Evolutionary conservation across 2,329 filamentous ascomycete species (phyloP).

Genomic region (Diaporthe nobilis): DNA sequence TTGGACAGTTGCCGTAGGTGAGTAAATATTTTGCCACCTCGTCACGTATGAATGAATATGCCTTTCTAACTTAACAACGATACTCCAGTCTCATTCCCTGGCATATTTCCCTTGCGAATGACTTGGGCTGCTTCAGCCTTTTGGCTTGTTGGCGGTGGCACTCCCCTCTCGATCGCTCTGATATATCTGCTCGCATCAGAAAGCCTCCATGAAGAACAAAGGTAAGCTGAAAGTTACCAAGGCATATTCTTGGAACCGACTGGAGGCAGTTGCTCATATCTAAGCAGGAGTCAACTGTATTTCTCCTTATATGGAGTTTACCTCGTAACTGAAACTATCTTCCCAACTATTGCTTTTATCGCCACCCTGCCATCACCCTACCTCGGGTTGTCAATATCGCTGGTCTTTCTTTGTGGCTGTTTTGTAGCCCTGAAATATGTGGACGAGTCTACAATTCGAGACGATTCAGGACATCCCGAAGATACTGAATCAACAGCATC

Average conservation of each 20-base stretch:
- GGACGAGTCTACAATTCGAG: background rate
- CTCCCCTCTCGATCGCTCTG: background rate
- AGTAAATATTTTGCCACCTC: background rate
- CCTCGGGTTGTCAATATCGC: background rate
- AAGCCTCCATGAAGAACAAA: constrained; percentile 1
- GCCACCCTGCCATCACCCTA: background rate
- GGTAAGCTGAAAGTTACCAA: background rate
- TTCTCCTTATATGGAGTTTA: background rate
- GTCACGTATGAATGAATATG: too few relatives aligned
- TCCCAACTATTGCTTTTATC: background rate
- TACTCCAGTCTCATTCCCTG: background rate
- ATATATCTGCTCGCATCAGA: constrained; percentile 25
- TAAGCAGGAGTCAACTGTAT: background rate
- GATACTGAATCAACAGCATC: background rate
- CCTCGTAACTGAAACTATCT: background rate
- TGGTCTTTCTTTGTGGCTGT: background rate
- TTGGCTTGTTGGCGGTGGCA: constrained; percentile 5
- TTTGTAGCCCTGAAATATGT: background rate
- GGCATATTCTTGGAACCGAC: background rate
- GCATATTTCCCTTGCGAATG: background rate
- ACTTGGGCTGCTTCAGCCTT: background rate
- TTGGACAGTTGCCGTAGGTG: background rate
- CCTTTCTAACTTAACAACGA: background rate
- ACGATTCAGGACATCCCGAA: background rate
- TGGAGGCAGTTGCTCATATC: background rate